Conservation (phyloP, 345 rosid genomes). For the Lumnitzera littorea region DNA sequence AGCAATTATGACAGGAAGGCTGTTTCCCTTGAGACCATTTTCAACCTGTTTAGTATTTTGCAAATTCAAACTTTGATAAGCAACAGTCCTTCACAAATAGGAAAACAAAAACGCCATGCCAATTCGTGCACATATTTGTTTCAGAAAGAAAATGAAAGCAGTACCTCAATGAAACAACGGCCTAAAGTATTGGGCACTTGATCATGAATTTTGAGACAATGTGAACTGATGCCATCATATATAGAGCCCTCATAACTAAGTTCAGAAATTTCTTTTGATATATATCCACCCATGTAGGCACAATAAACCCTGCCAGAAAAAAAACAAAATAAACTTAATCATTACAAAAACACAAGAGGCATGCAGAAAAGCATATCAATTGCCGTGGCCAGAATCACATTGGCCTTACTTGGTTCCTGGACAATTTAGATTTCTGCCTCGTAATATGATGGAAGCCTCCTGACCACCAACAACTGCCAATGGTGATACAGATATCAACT, state of each 20-base stretch:
- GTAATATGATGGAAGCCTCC: conserved; percentile 50
- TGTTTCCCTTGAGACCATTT: conserved; percentile 78
- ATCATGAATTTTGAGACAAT: conserved; percentile 39
- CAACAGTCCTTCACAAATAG: background rate
- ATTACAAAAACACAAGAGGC: conserved; percentile 4
- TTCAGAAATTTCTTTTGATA: conserved; percentile 36
- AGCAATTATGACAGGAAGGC: conserved; percentile 78
- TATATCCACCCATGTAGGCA: conserved; percentile 55
- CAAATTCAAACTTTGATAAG: too few relatives aligned
- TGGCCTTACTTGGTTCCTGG: conserved; percentile 61
- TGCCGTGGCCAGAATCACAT: conserved; percentile 3
- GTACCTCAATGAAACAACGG: conserved; percentile 88
- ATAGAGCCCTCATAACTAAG: conserved; percentile 22
- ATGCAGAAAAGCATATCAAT: background rate
- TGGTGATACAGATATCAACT: conserved; percentile 73
- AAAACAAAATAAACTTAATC: conserved; percentile 1
- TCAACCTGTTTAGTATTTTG: conserved; percentile 50
- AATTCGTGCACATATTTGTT: background rate
- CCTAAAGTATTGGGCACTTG: conserved; percentile 34
- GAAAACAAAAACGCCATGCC: background rate
- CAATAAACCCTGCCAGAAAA: conserved; percentile 53
- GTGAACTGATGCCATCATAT: conserved; percentile 49
- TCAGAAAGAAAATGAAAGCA: conserved; percentile 1
- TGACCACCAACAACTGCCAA: conserved; percentile 72
- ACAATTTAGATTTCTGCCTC: conserved; percentile 65